Percentiles rank a stretch among this genome's conserved stretches.
Evolutionary conservation across 495 filamentous ascomycete species (phyloP).

Genomic region (Evansstolkia leycettana): DNA sequence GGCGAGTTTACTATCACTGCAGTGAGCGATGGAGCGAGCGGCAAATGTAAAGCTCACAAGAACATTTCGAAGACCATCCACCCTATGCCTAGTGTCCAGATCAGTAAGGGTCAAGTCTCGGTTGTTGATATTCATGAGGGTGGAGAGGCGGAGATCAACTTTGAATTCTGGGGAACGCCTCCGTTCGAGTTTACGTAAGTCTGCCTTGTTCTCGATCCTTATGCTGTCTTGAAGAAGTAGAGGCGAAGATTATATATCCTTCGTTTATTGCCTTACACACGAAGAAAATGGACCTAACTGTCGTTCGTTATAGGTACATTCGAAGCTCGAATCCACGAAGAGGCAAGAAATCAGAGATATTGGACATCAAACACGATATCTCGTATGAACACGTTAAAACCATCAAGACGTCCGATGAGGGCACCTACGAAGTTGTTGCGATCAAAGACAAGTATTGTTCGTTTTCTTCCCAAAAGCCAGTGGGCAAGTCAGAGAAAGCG

Average conservation of each 20-base stretch:
- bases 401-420: constrained; percentile 76
- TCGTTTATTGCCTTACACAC: background rate
- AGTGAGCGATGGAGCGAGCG: constrained; percentile 67
- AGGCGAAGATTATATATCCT: background rate
- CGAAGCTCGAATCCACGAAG: constrained; percentile 70
- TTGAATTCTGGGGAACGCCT: constrained; percentile 88
- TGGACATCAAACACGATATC: constrained; percentile 81
- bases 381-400: constrained; percentile 70
- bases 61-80: constrained; percentile 73
- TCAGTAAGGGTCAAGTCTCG: constrained; percentile 65
- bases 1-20: constrained; percentile 80
- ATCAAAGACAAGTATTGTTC: constrained; percentile 88
- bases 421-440: constrained; percentile 90
- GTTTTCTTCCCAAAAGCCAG: constrained; percentile 53
- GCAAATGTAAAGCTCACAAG: constrained; percentile 62
- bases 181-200: constrained; percentile 89
- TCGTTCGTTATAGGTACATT: constrained; percentile 49
- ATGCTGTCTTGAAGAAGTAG: too few species aligned
- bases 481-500: constrained; percentile 31
- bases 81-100: constrained; percentile 77
- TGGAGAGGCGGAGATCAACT: constrained; percentile 79
- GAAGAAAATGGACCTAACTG: too few species aligned
- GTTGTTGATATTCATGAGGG: constrained; percentile 94
- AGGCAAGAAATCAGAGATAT: constrained; percentile 61
- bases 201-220: background rate